phyloP scores from a whole-genome alignment of 805 yeast species.

The Metschnikowia henanensis region DNA sequence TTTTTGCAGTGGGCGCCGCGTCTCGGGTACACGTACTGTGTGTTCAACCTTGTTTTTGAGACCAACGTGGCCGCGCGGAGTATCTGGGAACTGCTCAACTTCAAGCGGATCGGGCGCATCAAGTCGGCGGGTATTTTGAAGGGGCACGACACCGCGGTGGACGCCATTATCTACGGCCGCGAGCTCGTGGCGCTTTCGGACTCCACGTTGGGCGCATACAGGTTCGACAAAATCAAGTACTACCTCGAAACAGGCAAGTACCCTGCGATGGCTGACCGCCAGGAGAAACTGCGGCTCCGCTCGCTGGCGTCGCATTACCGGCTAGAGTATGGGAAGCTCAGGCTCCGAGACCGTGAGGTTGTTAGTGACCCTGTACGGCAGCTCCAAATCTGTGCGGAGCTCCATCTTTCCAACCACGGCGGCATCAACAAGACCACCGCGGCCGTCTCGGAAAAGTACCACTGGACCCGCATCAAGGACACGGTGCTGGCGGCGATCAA shows the following conservation, averaged over 20 bases:
- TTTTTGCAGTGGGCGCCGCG: slow-evolving; percentile 89
- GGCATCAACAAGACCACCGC: slow-evolving; percentile 91
- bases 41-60: slow-evolving; percentile 85
- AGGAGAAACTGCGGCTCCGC: slow-evolving; percentile 84
- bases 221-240: slow-evolving; percentile 75
- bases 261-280: slow-evolving; percentile 79
- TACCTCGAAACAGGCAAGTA: slow-evolving; percentile 84
- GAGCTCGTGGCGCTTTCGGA: slow-evolving; percentile 62
- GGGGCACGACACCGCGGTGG: slow-evolving; percentile 83
- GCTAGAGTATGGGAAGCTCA: slow-evolving; percentile 66
- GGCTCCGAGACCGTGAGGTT: slow-evolving; percentile 82
- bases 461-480: slow-evolving; percentile 89
- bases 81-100: slow-evolving; percentile 74
- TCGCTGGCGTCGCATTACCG: slow-evolving; percentile 78
- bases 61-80: slow-evolving; percentile 81
- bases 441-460: slow-evolving; percentile 72
- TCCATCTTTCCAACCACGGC: slow-evolving; percentile 70
- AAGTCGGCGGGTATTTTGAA: slow-evolving; percentile 88
- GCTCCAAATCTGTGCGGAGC: slow-evolving; percentile 66
- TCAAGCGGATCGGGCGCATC: slow-evolving; percentile 75
- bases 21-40: slow-evolving; percentile 80
- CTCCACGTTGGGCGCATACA: slow-evolving; percentile 49
- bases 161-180: slow-evolving; percentile 81
- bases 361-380: slow-evolving; percentile 75
- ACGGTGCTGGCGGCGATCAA: slow-evolving; percentile 80